phyloP scores from a whole-genome alignment of 2,329 filamentous ascomycete genomes.

The Esteya vermicola region DNA sequence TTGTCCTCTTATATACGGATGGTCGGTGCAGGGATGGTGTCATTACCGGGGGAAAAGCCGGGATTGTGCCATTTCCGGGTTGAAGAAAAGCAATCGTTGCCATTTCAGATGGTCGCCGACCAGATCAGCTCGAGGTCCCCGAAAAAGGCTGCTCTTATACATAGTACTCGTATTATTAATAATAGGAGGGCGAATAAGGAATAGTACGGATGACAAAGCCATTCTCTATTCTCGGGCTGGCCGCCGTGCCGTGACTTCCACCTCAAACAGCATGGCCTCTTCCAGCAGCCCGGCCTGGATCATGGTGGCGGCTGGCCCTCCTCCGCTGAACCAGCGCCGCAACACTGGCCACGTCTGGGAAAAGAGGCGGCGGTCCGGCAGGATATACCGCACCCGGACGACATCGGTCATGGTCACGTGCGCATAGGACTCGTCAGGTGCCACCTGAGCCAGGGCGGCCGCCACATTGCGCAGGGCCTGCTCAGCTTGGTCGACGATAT shows the following conservation, averaged over 20 bases:
- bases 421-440: constrained; percentile 13
- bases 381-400: constrained; percentile 36
- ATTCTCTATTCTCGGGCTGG: neutral
- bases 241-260: constrained; percentile 19
- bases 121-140: too few relatives aligned
- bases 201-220: too few relatives aligned
- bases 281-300: constrained; percentile 34
- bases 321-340: constrained; percentile 31
- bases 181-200: too few relatives aligned
- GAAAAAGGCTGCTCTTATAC: too few relatives aligned
- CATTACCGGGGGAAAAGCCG: neutral
- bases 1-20: neutral
- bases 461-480: constrained; percentile 34
- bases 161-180: too few relatives aligned
- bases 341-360: constrained; percentile 33
- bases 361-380: constrained; percentile 33
- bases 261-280: constrained; percentile 27
- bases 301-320: constrained; percentile 40
- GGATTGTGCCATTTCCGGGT: neutral
- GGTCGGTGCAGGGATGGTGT: neutral
- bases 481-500: constrained; percentile 32
- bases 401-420: constrained; percentile 24
- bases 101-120: too few relatives aligned
- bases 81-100: too few relatives aligned
- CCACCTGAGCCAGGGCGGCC: constrained; percentile 28